Base-by-base conservation (phyloP, 192 early-diverging fungal species). In the Lobulomyces angularis region DNA sequence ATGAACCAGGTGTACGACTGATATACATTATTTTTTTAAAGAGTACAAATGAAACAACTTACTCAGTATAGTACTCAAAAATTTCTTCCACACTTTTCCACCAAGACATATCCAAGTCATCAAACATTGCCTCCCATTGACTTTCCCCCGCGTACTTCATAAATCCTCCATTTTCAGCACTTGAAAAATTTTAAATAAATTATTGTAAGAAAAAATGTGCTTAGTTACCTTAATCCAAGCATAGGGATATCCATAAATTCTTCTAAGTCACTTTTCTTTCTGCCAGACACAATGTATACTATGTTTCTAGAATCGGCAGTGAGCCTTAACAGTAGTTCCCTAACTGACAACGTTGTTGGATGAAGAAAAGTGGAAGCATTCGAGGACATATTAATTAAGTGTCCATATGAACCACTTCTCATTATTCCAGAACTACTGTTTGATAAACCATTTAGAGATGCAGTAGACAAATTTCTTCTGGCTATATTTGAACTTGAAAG, bases 61-160 rank as follows among this genome's bases (percentile, higher is more conserved):
- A 68, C 51, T 86, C 83, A 3, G 68, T 76, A 57, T 85, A 88
- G 48, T 82, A 88, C 31, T 82, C 69, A 50, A 88, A 80, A 37
- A 88, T 80, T 64, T 88, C 77, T 41, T 67, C 47, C 3, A 88
- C 74, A 24, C 74, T 61, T 19, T 71, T 62, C 35, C 70, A 66
- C 84, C 84, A 88, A 2, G 64, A 49, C 23, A 81, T 35, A 51
- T 81, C 72, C 0, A 64, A 48, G 23, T 74, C 59, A 6, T 51
- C 51, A 28, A 72, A 51, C 44, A 80, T 50, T 4, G 59, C 52
- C 37, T 83, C 72, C 81, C 81, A 84, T n/a, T 53, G 46, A 32
- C 16, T 41, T 16, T 64, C 64, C 54, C 67, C 65, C 8, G 65
- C 60, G 43, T 58, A 59, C 48, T 73, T 67, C 14, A 86, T 41